Evolutionary conservation across 352 stramenopile genomes (phyloP).

Genomic region (Phytophthora macrochlamydospora): DNA sequence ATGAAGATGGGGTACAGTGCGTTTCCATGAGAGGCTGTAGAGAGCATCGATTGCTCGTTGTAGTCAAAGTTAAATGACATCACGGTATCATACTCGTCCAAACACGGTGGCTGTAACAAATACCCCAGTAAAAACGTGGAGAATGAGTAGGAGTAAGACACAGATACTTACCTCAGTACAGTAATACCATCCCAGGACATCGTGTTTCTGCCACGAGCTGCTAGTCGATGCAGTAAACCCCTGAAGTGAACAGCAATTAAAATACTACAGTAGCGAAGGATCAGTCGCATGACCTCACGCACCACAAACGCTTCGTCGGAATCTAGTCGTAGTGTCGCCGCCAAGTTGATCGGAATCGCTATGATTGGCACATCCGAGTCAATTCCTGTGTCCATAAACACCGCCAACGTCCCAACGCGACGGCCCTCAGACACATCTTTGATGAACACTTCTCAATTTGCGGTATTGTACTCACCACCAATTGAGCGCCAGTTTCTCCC

Average conservation of each 20-base stretch:
- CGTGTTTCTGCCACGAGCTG: slow-evolving; percentile 90
- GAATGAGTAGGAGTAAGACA: slow-evolving; percentile 3
- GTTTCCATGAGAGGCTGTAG: slow-evolving; percentile 53
- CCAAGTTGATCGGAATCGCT: slow-evolving; percentile 91
- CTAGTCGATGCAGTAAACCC: slow-evolving; percentile 92
- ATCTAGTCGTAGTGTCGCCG: slow-evolving; percentile 74
- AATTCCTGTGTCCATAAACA: slow-evolving; percentile 92
- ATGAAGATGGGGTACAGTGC: slow-evolving; percentile 78
- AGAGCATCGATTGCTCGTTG: slow-evolving; percentile 78
- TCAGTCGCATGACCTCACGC: slow-evolving; percentile 5
- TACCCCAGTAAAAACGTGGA: background rate
- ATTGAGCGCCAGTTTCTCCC: no score
- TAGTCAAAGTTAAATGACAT: slow-evolving; percentile 85
- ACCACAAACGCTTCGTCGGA: slow-evolving; percentile 83
- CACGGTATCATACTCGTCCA: slow-evolving; percentile 67
- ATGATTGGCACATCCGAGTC: slow-evolving; percentile 71
- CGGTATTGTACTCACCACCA: no score
- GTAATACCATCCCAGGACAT: slow-evolving; percentile 92
- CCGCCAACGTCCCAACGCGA: slow-evolving; percentile 79
- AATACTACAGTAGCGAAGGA: no score
- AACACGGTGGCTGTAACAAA: slow-evolving; percentile 58
- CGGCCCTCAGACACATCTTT: slow-evolving; percentile 89
- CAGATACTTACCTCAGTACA: slow-evolving; percentile 68
- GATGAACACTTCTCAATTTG: no score
- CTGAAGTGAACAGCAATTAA: slow-evolving; percentile 15